Evolutionary conservation across 495 filamentous ascomycete genomes (phyloP), one percentile per base, ranked within the genome.

Genomic region (Saxispiralis lemnorum): DNA sequence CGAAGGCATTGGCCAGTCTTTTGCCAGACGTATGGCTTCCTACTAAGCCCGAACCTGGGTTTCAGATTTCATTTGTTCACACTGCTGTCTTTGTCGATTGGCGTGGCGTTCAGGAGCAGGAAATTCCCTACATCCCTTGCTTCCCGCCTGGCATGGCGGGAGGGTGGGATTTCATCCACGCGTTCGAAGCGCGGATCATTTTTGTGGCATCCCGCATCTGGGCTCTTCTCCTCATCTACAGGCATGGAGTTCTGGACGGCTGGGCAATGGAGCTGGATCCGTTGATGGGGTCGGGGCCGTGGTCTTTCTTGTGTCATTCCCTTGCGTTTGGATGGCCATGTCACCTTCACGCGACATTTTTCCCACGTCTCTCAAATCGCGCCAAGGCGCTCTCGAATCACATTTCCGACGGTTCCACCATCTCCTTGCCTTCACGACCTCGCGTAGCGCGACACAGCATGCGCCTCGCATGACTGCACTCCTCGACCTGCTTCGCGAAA

Each of bases 1-100:
- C 18, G 46, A 44, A 39, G 50, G 50, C 42, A 44, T 52, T 17
- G 42, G 45, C 15, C 17, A 39, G 32, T 44, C 39, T 16, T 53
- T 45, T 19, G n/a, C 36, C 7, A 38, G 50, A 12, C 45, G 50
- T 12, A 49, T 53, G 50, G 50, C 50, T 6, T 49, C 50, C 1
- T 53, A 49, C 35, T 53, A 36, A 43, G 31, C 19, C 24, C 15
- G 41, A 31, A 30, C 35, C n/a, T 17, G 14, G 33, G 32, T 20
- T 6, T 31, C 32, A 48, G 11, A 31, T 42, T 18, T 16, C 24
- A 38, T 35, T 13, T 31, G n/a, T 20, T n/a, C 39, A 21, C 15
- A 3, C 5, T 39, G 11, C 19, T 24, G 7, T 18, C 37, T 39
- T 17, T 18, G 13, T 17, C 37, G 16, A 45, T 43, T 39, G 41